Evolutionary conservation across 805 yeast species (phyloP), one percentile per base, ranked within the genome.

Genomic region (Metschnikowia matae): DNA sequence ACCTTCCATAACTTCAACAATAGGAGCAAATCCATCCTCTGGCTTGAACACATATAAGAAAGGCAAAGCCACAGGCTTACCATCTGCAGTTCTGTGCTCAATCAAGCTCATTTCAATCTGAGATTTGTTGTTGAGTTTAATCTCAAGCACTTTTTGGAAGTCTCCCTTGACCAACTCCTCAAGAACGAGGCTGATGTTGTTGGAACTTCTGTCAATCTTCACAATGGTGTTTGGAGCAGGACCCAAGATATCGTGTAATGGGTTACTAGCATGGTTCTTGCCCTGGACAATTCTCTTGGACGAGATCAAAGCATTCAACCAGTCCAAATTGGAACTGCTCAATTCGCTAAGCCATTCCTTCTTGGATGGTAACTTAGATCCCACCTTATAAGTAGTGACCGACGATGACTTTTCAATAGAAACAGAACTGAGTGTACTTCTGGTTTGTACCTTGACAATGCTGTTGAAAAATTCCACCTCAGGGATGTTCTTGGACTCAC

Each of bases 1-100:
- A 62, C 84, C 94, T 57, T 83, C 87, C 84, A 89, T 86, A 36
- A 86, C 81, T 74, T 94, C 99, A 57, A 83, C 76, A 59, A 94
- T 87, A 65, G 99, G 98, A 52, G 97, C 96, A 66, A 86, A 91
- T n/a, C 99, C 99, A 67, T 86, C 88, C 47, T 81, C 78, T 29
- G 96, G 89, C 62, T 83, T 77, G 75, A 85, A 94, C 48, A 73
- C 80, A 81, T 85, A 95, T 57, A 82, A 75, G 71, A 94, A 81
- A 57, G 85, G 83, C 64, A 94, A 80, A 36, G 87, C 80, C 54
- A 83, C 89, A 32, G 96, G 83, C 57, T 71, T 71, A 54, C 81
- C 81, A 62, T 87, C 92, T 54, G 84, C 84, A 53, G 92, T 87
- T 79, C 97, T 87, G 68, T 83, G 83, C 73, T 94, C 98, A 67